These are phyloP conservation scores for Tetrahymena malaccensis DNA, from an alignment of 73 alveolate species.

Conservation along the genomic window DNA sequence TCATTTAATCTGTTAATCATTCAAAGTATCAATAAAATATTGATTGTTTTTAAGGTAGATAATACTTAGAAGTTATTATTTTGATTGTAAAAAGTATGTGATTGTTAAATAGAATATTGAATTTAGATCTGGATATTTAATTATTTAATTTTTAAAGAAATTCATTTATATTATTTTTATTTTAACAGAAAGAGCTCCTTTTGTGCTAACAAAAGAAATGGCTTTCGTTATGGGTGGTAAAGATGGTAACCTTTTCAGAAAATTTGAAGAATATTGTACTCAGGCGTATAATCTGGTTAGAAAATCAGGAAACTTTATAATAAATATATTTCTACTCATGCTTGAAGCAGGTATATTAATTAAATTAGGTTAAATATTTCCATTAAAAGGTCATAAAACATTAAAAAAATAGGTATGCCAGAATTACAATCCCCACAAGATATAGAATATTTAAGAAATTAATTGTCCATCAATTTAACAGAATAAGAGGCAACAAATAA, in stretches of 20 bases:
- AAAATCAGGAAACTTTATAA: conserved; percentile 60
- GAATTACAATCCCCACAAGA: conserved; percentile 73
- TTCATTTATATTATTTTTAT: neutral
- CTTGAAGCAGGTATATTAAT: conserved; percentile 62
- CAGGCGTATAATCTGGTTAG: conserved; percentile 79
- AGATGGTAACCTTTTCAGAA: conserved; percentile 51
- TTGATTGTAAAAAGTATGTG: no score
- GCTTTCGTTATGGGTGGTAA: conserved; percentile 79
- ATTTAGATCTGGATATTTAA: no score
- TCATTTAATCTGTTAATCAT: no score
- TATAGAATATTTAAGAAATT: conserved; percentile 50
- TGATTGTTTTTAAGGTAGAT: no score
- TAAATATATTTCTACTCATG: conserved; percentile 81
- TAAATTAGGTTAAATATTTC: neutral
- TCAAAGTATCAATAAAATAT: no score
- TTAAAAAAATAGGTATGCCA: conserved; percentile 38
- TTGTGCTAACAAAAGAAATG: conserved; percentile 75
- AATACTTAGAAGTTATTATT: no score
- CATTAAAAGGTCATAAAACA: neutral
- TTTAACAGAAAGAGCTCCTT: conserved; percentile 53
- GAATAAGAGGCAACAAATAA: conserved; percentile 67
- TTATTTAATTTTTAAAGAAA: no score
- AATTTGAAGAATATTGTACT: conserved; percentile 65
- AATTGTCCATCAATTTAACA: conserved; percentile 30
- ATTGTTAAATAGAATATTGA: no score